Base-by-base conservation (phyloP, 2,329 filamentous ascomycete genomes). In the Calonectria henricotiae region DNA sequence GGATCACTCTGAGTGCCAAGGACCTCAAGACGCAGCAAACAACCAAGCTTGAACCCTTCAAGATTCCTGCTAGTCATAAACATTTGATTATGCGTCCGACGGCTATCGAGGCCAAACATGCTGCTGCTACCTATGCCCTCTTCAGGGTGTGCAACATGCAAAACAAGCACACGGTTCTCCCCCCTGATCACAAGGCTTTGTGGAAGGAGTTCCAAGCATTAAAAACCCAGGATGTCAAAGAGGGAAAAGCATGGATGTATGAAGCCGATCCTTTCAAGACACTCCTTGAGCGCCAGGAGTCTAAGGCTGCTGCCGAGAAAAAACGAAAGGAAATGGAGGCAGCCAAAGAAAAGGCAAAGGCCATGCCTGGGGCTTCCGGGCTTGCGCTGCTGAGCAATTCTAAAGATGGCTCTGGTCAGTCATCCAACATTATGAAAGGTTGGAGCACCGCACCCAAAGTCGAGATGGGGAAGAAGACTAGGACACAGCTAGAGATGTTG, bases 131-230 rank as follows among this genome's bases (percentile, higher is more conserved):
- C 0, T 98, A 97, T 83, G 93, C 92, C 3, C 87, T 99, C 9
- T 98, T 96, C 80, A 89, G 96, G 61, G 93, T 98, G 4, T 96
- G 94, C 82, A 98, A 93, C 79, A 97, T 97, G 91, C 95, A 95
- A 83, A 98, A 98, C 80, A 90, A 98, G 77, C 94, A 98, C 80
- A 97, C 95, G 86, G 96, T 95, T 85, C 87, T 99, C 74, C 96
- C 96, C 27, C 96, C 96, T 0, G 93, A 93, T 69, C 97, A 98
- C 83, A 93, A 92, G 79, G 90, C 94, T 73, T 85, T 98, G 47
- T 99, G 96, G 96, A 97, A 97, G 80, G 91, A 95, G 68, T 98
- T 99, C 75, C 89, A 93, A 72, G 89, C 90, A 4, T 85, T 98
- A 73, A 98, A 98, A 83, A 90, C 90, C 73, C 89, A 91, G 75